Evolutionary conservation across 352 stramenopile species (phyloP).

Genomic region (Phytopythium sindhum): DNA sequence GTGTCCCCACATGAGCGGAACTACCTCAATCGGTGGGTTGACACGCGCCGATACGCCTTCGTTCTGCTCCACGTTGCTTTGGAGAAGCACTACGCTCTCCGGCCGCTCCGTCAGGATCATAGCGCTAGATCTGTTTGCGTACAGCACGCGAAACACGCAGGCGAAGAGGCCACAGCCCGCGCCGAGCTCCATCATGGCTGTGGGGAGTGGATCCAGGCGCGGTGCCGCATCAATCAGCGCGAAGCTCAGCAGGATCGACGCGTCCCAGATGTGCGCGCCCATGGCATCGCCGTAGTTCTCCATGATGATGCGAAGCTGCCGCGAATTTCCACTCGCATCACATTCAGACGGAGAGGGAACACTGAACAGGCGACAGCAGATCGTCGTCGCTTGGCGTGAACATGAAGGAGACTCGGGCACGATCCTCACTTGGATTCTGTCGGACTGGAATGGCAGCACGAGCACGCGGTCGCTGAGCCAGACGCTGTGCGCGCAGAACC

Average conservation of each 20-base stretch:
- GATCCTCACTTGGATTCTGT: slow-evolving; percentile 13
- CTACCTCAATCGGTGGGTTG: background rate
- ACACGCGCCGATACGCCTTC: background rate
- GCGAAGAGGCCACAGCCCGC: slow-evolving; percentile 53
- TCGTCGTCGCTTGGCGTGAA: background rate
- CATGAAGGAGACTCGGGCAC: background rate
- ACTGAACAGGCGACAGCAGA: slow-evolving; percentile 1
- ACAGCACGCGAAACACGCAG: slow-evolving; percentile 13
- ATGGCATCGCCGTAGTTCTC: slow-evolving; percentile 69
- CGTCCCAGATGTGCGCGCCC: slow-evolving; percentile 67
- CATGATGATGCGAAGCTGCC: slow-evolving; percentile 23
- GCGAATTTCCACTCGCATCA: background rate
- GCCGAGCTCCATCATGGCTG: slow-evolving; percentile 37
- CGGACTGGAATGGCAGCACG: slow-evolving; percentile 36
- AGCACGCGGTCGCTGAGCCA: slow-evolving; percentile 25
- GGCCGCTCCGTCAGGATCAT: slow-evolving; percentile 38
- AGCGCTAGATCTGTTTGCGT: background rate
- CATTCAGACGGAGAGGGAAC: background rate
- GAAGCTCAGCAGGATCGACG: slow-evolving; percentile 50
- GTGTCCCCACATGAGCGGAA: slow-evolving; percentile 34
- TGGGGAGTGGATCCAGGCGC: no score
- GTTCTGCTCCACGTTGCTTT: slow-evolving; percentile 20
- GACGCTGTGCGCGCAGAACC: slow-evolving; percentile 34
- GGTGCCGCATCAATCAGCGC: slow-evolving; percentile 16
- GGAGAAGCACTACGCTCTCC: slow-evolving; percentile 24